phyloP scores from a whole-genome alignment of 164 flowering plant genomes.

The Aristolochia fimbriata region DNA sequence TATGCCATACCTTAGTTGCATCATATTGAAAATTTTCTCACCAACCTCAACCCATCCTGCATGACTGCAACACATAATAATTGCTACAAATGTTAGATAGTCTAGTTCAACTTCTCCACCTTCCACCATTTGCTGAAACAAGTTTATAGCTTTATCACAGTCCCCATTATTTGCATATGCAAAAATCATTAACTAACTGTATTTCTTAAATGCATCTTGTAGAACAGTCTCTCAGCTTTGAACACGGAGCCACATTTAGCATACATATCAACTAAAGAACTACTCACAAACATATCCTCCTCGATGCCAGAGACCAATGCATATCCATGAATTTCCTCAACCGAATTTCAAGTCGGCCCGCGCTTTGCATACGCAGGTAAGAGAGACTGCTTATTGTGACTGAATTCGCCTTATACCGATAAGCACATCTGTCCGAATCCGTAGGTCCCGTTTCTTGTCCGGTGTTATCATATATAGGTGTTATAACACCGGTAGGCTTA shows the following conservation, averaged over 20 bases:
- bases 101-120: conserved; percentile 29
- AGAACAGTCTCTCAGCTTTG: conserved; percentile 49
- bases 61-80: conserved; percentile 65
- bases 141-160: conserved; percentile 48
- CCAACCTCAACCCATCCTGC: conserved; percentile 60
- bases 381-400: conserved; percentile 41
- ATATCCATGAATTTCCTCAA: conserved; percentile 50
- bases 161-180: conserved; percentile 74
- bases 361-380: conserved; percentile 46
- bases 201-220: conserved; percentile 30
- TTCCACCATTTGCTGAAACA: conserved; percentile 48
- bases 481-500: too few relatives aligned
- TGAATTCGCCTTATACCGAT: conserved; percentile 35
- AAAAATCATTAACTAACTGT: conserved; percentile 65
- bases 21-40: conserved; percentile 29
- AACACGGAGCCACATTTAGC: conserved; percentile 66
- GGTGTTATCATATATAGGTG: too few relatives aligned
- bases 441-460: too few relatives aligned
- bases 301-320: conserved; percentile 45
- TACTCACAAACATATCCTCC: conserved; percentile 49
- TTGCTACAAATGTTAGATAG: conserved; percentile 69
- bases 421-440: conserved; percentile 35
- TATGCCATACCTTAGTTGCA: conserved; percentile 52
- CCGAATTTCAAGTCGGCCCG: conserved; percentile 32
- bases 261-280: conserved; percentile 81